phyloP scores from a whole-genome alignment of 768 basidiomycete species.

The Mycena filopes region DNA sequence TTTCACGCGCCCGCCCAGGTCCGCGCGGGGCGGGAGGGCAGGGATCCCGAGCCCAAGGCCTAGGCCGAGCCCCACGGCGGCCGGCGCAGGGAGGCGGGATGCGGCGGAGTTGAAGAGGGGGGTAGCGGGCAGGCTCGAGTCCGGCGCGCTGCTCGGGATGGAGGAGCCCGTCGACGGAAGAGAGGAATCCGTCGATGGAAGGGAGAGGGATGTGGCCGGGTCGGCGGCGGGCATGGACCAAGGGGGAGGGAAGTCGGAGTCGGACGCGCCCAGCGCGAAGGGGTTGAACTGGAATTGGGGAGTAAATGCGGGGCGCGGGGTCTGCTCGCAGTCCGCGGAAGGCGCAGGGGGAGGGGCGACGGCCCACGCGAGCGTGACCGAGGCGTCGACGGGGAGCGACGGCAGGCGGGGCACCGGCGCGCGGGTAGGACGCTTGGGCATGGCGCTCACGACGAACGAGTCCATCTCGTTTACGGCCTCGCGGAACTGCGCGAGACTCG shows the following conservation, averaged over 20 bases:
- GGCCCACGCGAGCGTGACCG: neutral
- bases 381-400: neutral
- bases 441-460: neutral
- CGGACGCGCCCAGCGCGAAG: neutral
- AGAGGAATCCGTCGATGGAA: neutral
- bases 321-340: neutral
- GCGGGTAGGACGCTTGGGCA: too few relatives aligned
- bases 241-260: too few relatives aligned
- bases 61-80: neutral
- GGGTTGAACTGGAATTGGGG: neutral
- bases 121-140: constrained; percentile 5
- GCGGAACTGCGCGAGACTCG: constrained; percentile 21
- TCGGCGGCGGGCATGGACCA: too few relatives aligned
- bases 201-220: neutral
- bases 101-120: neutral
- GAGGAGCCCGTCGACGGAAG: neutral
- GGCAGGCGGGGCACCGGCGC: neutral
- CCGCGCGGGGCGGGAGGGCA: constrained; percentile 9
- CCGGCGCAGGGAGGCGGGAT: neutral
- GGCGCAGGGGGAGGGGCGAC: neutral
- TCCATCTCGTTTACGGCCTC: constrained; percentile 18
- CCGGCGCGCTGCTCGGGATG: neutral
- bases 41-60: too few relatives aligned
- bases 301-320: constrained; percentile 2
- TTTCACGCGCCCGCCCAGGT: neutral